These are phyloP conservation scores for Pterothamnion heteromorphum DNA, from an alignment of 31 red algal genomes.

Conservation along the genomic window DNA sequence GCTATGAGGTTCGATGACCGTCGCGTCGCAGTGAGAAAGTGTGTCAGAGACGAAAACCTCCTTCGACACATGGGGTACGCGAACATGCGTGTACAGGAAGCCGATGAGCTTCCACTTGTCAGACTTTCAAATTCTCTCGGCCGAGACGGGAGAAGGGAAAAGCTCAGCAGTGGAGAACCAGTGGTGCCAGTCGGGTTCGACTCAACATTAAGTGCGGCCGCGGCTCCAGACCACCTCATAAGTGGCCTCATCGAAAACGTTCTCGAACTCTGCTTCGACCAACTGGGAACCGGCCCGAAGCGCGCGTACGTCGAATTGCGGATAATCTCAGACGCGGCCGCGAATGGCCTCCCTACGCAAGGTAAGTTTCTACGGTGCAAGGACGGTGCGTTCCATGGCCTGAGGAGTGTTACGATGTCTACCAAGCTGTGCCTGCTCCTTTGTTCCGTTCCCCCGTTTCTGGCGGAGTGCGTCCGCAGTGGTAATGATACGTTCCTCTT, in stretches of 20 bases:
- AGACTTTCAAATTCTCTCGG: not conserved
- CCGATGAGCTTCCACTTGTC: not conserved
- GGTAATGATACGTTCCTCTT: not conserved
- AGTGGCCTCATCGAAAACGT: not conserved
- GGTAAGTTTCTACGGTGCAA: not conserved
- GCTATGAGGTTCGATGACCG: not conserved
- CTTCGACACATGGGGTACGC: not conserved
- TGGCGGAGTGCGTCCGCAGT: not conserved
- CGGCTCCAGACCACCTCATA: not conserved
- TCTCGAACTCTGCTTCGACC: not conserved
- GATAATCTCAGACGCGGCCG: not conserved
- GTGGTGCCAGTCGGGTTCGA: too few species aligned
- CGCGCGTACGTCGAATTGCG: not conserved
- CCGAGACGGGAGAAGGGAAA: too few species aligned
- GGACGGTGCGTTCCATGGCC: not conserved
- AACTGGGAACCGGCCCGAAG: not conserved
- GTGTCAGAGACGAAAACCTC: not conserved
- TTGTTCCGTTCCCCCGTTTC: not conserved
- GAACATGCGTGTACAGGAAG: not conserved
- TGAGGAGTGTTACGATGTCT: not conserved
- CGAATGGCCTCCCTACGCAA: not conserved
- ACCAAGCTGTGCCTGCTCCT: not conserved
- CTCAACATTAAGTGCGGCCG: too few species aligned
- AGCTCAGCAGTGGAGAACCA: not conserved
- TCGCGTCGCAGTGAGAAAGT: not conserved